A percentile compares a stretch with the other conserved stretches of the same genome.
These are phyloP conservation scores for Daldinia childiae DNA, from an alignment of 495 filamentous ascomycete genomes.

Conservation along the genomic window DNA sequence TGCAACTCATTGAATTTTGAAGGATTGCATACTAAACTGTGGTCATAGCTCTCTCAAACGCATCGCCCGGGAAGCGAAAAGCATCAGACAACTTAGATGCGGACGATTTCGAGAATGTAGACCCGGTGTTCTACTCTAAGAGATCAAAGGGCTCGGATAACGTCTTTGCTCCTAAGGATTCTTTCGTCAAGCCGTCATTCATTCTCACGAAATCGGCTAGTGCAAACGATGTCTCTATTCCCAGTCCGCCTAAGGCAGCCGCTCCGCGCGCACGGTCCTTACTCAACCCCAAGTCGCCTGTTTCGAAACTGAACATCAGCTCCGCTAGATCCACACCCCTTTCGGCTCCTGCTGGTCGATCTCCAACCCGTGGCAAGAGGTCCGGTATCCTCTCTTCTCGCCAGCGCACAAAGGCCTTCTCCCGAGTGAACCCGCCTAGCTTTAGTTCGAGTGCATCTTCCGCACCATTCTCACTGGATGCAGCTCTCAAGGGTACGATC, in stretches of 20 bases:
- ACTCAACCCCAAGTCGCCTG: constrained; percentile 58
- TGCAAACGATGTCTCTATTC: constrained; percentile 46
- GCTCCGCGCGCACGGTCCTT: constrained; percentile 52
- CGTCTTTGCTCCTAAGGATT: constrained; percentile 56
- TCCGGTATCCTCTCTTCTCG: constrained; percentile 69
- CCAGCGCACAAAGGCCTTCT: constrained; percentile 63
- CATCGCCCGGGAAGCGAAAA: constrained; percentile 56
- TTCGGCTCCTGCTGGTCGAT: constrained; percentile 69
- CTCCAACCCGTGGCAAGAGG: constrained; percentile 68
- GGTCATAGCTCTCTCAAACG: constrained; percentile 48
- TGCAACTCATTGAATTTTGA: not conserved
- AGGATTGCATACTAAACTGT: constrained; percentile 35
- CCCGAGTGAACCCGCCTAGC: constrained; percentile 68
- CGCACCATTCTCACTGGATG: constrained; percentile 79
- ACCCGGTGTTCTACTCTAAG: constrained; percentile 74
- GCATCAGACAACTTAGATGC: constrained; percentile 57
- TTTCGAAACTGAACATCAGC: constrained; percentile 53
- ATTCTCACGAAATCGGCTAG: constrained; percentile 55
- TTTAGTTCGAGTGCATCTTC: constrained; percentile 51
- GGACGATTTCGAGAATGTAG: constrained; percentile 81
- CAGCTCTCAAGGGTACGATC: constrained; percentile 76
- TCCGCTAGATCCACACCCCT: constrained; percentile 55
- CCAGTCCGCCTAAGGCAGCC: constrained; percentile 48
- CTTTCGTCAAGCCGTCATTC: constrained; percentile 58
- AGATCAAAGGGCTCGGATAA: constrained; percentile 70